Percentiles rank a stretch among this genome's conserved stretches.
phyloP scores from a whole-genome alignment of 2,329 filamentous ascomycete species.

The Colletotrichum sp. region DNA sequence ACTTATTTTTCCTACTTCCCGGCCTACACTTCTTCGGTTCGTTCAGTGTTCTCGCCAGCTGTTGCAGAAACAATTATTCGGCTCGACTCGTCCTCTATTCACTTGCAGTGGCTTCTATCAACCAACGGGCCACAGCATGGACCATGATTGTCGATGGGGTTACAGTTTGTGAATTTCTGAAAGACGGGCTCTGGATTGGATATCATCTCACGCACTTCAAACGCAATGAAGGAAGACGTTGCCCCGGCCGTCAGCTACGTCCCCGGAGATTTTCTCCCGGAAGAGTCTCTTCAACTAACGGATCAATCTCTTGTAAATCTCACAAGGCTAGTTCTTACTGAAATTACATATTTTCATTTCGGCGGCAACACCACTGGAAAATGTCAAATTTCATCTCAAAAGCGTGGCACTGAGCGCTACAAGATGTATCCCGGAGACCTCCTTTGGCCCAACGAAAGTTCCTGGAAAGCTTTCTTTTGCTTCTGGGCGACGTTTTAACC shows the following conservation, averaged over 20 bases:
- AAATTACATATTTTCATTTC: slow-evolving; percentile 36
- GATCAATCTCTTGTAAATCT: slow-evolving; percentile 34
- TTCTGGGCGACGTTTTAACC: slow-evolving; percentile 32
- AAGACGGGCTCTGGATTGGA: background rate
- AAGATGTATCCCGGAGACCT: slow-evolving; percentile 35
- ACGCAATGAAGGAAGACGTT: background rate
- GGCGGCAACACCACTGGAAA: background rate
- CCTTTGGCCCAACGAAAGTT: slow-evolving; percentile 26
- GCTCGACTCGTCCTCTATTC: background rate
- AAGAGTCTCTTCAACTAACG: slow-evolving; percentile 34
- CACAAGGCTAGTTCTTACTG: slow-evolving; percentile 27
- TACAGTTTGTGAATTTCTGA: background rate
- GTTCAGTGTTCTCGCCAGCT: background rate
- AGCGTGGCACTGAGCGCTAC: slow-evolving; percentile 18
- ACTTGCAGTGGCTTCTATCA: background rate
- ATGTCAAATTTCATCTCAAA: background rate
- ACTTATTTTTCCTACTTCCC: too few species aligned
- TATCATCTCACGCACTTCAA: background rate
- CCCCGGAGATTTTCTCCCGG: background rate
- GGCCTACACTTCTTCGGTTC: background rate
- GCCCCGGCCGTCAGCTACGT: background rate
- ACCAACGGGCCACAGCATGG: background rate
- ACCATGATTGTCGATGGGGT: background rate
- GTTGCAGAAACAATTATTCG: background rate
- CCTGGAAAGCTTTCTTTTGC: slow-evolving; percentile 35